A percentile compares a stretch with the other conserved stretches of the same genome.
phyloP scores from a whole-genome alignment of 2,329 filamentous ascomycete species.

The Pseudopyricularia javanii region DNA sequence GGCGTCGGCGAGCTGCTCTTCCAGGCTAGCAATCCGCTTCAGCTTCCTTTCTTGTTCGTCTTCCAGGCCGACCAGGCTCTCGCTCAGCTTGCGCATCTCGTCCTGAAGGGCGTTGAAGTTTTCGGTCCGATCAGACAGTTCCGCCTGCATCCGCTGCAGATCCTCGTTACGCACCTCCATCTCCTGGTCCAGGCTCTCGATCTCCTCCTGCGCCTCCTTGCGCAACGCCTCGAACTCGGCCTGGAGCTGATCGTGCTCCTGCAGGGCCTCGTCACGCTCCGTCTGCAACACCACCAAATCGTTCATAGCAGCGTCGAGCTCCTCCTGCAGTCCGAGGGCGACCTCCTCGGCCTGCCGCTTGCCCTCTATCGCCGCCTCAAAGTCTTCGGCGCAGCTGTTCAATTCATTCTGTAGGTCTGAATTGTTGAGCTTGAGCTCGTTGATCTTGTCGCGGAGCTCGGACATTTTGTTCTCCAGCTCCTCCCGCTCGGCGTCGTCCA shows the following conservation, averaged over 20 bases:
- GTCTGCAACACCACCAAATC: constrained; percentile 68
- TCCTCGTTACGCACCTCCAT: constrained; percentile 62
- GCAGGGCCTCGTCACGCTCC: constrained; percentile 61
- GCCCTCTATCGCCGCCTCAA: constrained; percentile 58
- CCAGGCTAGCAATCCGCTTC: constrained; percentile 68
- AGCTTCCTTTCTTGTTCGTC: constrained; percentile 76
- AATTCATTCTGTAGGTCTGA: constrained; percentile 79
- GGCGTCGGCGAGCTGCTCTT: constrained; percentile 70
- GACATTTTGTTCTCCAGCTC: constrained; percentile 76
- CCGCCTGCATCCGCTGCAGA: constrained; percentile 54
- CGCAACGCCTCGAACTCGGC: constrained; percentile 47
- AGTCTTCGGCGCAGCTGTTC: constrained; percentile 66
- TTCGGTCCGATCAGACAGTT: constrained; percentile 66
- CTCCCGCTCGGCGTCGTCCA: constrained; percentile 70
- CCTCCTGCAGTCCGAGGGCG: constrained; percentile 58
- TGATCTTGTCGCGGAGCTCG: constrained; percentile 74
- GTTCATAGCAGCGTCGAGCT: constrained; percentile 59
- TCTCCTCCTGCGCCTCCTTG: constrained; percentile 53
- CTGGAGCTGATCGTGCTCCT: constrained; percentile 40
- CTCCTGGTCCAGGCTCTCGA: constrained; percentile 57
- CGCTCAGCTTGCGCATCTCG: constrained; percentile 86
- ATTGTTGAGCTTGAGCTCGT: constrained; percentile 75
- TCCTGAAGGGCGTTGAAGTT: constrained; percentile 85
- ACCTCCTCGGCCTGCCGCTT: constrained; percentile 48
- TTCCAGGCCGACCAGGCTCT: constrained; percentile 74